Conservation (phyloP, 495 filamentous ascomycete species). For the Aspergillus kassunensis region DNA sequence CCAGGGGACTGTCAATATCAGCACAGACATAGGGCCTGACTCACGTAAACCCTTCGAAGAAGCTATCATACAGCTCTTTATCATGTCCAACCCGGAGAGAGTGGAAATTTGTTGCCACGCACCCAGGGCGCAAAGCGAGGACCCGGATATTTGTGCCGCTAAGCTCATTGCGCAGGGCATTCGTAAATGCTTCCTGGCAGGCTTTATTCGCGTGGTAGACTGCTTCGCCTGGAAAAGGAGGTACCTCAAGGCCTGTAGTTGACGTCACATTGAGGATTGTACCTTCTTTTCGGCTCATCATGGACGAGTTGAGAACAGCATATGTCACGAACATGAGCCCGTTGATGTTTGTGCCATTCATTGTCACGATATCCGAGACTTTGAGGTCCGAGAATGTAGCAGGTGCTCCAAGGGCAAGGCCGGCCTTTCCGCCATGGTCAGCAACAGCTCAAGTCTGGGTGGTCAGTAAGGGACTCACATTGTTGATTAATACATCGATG, state of each 20-base stretch:
- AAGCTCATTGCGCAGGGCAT: conserved; percentile 33
- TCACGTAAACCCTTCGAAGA: conserved; percentile 28
- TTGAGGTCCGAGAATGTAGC: conserved; percentile 23
- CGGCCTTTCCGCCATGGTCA: conserved; percentile 19
- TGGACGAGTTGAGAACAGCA: conserved; percentile 29
- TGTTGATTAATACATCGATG: conserved; percentile 37
- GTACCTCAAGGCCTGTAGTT: conserved; percentile 31
- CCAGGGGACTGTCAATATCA: neutral
- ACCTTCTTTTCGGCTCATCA: conserved; percentile 20
- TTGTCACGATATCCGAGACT: conserved; percentile 24
- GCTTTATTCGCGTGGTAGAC: conserved; percentile 42
- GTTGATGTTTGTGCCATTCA: conserved; percentile 33
- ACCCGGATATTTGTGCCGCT: conserved; percentile 32
- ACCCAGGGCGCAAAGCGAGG: conserved; percentile 32
- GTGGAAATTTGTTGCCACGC: conserved; percentile 39
- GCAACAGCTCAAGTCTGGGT: neutral
- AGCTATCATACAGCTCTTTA: conserved; percentile 25
- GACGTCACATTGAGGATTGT: conserved; percentile 38
- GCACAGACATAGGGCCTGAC: neutral
- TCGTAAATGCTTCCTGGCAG: conserved; percentile 34
- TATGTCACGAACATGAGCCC: conserved; percentile 31
- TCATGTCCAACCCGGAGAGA: conserved; percentile 30
- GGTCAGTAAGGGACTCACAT: conserved; percentile 18
- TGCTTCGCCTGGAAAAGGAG: conserved; percentile 33
- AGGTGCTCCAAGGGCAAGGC: conserved; percentile 35